Evolutionary conservation across 805 yeast species (phyloP).

Genomic region (Candida suzukii): DNA sequence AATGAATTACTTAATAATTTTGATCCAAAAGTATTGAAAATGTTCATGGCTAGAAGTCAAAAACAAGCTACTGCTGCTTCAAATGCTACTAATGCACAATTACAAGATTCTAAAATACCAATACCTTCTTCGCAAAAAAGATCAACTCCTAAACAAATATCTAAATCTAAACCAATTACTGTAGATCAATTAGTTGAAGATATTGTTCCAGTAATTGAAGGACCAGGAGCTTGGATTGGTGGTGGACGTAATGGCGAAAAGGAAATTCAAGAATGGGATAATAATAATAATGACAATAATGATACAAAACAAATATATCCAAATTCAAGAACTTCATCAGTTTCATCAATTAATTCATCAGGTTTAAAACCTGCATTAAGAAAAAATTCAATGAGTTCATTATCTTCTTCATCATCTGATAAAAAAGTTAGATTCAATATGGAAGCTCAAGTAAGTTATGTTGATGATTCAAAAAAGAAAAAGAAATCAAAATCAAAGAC

Average conservation of each 20-base stretch:
- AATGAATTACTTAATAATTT: slow-evolving; percentile 59
- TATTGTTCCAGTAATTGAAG: slow-evolving; percentile 25
- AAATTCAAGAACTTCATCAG: neutral
- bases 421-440: slow-evolving; percentile 24
- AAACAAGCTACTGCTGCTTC: slow-evolving; percentile 27
- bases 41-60: slow-evolving; percentile 50
- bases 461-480: slow-evolving; percentile 7
- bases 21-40: slow-evolving; percentile 61
- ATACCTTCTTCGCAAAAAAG: slow-evolving; percentile 8
- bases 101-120: too few relatives aligned
- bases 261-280: too few relatives aligned
- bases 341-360: slow-evolving; percentile 6
- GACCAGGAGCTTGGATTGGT: slow-evolving; percentile 33
- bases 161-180: neutral
- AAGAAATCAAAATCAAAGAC: slow-evolving; percentile 1
- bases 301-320: slow-evolving; percentile 15
- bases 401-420: slow-evolving; percentile 8
- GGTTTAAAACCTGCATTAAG: slow-evolving; percentile 14
- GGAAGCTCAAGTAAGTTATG: slow-evolving; percentile 25
- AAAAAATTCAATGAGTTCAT: slow-evolving; percentile 7
- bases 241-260: slow-evolving; percentile 29
- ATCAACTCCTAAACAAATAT: slow-evolving; percentile 7
- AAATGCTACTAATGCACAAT: too few relatives aligned
- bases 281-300: slow-evolving; percentile 29
- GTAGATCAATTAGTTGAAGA: slow-evolving; percentile 16